These are phyloP conservation scores for Handroanthus guayacan DNA, from an alignment of 257 asterid genomes.

Conservation along the genomic window DNA sequence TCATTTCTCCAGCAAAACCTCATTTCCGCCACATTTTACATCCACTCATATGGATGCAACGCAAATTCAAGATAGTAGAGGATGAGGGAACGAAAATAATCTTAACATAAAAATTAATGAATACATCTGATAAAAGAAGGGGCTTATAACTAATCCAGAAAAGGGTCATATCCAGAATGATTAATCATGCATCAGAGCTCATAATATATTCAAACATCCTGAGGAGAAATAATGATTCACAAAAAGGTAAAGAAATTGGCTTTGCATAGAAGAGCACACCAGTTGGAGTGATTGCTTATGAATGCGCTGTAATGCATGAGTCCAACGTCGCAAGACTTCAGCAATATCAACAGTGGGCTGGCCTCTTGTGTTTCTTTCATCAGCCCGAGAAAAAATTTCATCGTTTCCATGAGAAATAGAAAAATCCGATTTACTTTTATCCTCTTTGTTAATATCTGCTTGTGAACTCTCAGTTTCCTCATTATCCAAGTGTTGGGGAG, in stretches of 20 bases:
- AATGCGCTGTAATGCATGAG: constrained; percentile 98
- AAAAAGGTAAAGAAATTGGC: constrained; percentile 28
- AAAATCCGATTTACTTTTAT: constrained; percentile 43
- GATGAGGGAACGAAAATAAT: constrained; percentile 6
- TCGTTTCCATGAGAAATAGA: constrained; percentile 57
- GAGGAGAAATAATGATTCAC: constrained; percentile 14
- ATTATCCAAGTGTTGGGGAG: constrained; percentile 56
- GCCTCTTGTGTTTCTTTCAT: constrained; percentile 80
- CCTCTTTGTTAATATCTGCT: constrained; percentile 50
- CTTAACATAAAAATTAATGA: not conserved
- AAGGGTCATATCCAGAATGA: not conserved
- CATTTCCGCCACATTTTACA: not conserved
- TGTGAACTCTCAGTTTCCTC: constrained; percentile 63
- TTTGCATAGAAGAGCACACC: constrained; percentile 54
- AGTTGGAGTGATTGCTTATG: constrained; percentile 92
- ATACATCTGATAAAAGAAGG: not conserved
- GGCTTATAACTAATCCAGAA: constrained; percentile 16
- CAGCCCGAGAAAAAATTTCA: constrained; percentile 59
- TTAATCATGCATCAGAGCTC: constrained; percentile 4
- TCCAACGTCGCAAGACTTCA: constrained; percentile 97
- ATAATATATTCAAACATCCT: constrained; percentile 1
- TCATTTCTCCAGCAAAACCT: not conserved
- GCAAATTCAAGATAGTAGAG: not conserved
- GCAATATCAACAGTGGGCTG: constrained; percentile 97
- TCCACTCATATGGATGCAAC: not conserved